phyloP scores from a whole-genome alignment of 2,329 filamentous ascomycete species.

The Pseudonectria foliicola region DNA sequence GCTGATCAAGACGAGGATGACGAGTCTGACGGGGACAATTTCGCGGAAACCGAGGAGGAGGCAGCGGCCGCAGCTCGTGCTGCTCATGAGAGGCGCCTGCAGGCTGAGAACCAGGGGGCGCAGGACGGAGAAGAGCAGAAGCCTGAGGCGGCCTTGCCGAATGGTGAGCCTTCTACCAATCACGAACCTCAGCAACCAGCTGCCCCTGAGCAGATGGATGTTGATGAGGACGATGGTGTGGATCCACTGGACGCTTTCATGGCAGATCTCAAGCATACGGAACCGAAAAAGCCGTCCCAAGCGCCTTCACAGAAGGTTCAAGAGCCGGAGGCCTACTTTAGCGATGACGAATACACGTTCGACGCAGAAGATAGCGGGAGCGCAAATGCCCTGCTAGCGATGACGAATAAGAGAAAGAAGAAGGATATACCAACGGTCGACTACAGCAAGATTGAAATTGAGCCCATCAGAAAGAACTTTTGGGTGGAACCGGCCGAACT shows the following conservation, averaged over 20 bases:
- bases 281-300: constrained; percentile 34
- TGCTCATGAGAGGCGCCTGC: constrained; percentile 71
- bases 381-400: constrained; percentile 42
- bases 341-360: constrained; percentile 67
- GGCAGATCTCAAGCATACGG: constrained; percentile 57
- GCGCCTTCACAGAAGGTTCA: constrained; percentile 44
- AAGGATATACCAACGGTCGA: constrained; percentile 88
- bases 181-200: constrained; percentile 14
- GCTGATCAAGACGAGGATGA: constrained; percentile 60
- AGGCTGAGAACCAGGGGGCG: constrained; percentile 44
- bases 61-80: constrained; percentile 77
- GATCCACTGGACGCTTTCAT: constrained; percentile 98
- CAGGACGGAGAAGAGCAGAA: constrained; percentile 26
- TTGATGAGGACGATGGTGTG: constrained; percentile 59
- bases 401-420: constrained; percentile 70
- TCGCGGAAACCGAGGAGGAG: constrained; percentile 80
- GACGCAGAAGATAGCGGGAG: constrained; percentile 41
- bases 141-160: constrained; percentile 22
- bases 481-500: constrained; percentile 87
- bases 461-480: constrained; percentile 87
- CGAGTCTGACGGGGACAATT: constrained; percentile 68
- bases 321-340: constrained; percentile 80
- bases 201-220: constrained; percentile 44
- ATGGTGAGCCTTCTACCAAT: constrained; percentile 20
- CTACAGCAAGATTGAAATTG: constrained; percentile 78